phyloP scores from a whole-genome alignment of 768 basidiomycete species.

The Pilatotrama ljubarskyi region DNA sequence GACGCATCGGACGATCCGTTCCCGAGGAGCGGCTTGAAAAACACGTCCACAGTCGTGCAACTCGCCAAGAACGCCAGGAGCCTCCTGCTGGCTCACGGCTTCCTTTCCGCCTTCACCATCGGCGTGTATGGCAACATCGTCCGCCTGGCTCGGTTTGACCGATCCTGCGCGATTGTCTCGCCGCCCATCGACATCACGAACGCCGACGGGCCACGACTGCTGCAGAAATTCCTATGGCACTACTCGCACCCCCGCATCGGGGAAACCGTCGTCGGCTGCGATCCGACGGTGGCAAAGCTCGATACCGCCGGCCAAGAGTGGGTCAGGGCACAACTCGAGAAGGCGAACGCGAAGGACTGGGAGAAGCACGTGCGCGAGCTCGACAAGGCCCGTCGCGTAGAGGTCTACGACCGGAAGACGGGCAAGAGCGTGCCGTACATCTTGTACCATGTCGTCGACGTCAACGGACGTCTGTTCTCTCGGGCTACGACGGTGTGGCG shows the following conservation, averaged over 20 bases:
- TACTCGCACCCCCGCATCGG: constrained; percentile 8
- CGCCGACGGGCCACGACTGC: background rate
- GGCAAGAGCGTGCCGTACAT: background rate
- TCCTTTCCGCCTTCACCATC: constrained; percentile 10
- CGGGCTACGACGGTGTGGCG: constrained; percentile 15
- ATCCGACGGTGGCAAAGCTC: background rate
- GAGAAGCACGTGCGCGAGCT: background rate
- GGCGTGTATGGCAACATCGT: constrained; percentile 14
- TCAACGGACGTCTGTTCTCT: constrained; percentile 13
- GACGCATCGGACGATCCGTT: background rate
- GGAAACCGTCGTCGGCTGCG: constrained; percentile 4
- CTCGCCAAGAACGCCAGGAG: constrained; percentile 8
- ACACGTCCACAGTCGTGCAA: constrained; percentile 1
- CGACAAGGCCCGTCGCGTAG: background rate
- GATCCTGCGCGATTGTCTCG: constrained; percentile 4
- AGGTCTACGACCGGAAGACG: background rate
- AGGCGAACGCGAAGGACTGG: too few relatives aligned
- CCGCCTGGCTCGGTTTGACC: constrained; percentile 18
- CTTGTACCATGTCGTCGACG: background rate
- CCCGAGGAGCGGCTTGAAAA: background rate
- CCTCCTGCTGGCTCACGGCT: constrained; percentile 11
- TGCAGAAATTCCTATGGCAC: constrained; percentile 16
- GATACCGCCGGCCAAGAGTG: background rate
- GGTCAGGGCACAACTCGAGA: background rate
- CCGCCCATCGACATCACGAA: background rate